These are phyloP conservation scores for Rhodotorula toruloides DNA, from an alignment of 768 basidiomycete genomes.

Conservation along the genomic window DNA sequence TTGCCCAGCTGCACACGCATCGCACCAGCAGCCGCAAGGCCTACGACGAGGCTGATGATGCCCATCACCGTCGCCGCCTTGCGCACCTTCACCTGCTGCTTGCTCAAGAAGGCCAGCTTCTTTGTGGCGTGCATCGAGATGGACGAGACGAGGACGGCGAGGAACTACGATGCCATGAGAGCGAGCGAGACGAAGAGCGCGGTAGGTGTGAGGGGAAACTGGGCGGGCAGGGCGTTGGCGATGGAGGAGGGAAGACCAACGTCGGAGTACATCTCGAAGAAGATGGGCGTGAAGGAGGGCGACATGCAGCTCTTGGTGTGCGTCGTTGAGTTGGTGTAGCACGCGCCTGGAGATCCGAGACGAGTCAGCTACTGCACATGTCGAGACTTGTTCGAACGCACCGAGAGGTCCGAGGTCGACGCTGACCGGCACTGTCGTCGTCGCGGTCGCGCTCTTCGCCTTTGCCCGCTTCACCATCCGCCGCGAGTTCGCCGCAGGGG, in stretches of 20 bases:
- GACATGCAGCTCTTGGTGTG: background rate
- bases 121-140: constrained; percentile 13
- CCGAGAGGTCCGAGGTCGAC: constrained; percentile 21
- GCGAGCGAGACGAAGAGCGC: constrained; percentile 27
- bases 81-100: constrained; percentile 1
- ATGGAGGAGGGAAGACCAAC: constrained; percentile 3
- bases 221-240: constrained; percentile 4
- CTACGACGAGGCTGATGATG: background rate
- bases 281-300: constrained; percentile 33
- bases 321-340: constrained; percentile 11
- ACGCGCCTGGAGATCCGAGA: background rate
- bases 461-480: constrained; percentile 5
- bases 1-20: constrained; percentile 6
- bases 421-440: background rate
- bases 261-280: constrained; percentile 16
- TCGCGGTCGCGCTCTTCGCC: background rate
- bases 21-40: constrained; percentile 6
- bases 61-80: constrained; percentile 18
- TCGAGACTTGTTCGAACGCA: background rate
- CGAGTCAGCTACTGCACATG: background rate
- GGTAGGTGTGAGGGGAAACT: constrained; percentile 31
- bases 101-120: background rate
- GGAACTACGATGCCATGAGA: constrained; percentile 16
- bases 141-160: constrained; percentile 11
- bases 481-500: background rate